These are phyloP conservation scores for Podaxis sp. DNA, from an alignment of 768 basidiomycete genomes.

Conservation along the genomic window DNA sequence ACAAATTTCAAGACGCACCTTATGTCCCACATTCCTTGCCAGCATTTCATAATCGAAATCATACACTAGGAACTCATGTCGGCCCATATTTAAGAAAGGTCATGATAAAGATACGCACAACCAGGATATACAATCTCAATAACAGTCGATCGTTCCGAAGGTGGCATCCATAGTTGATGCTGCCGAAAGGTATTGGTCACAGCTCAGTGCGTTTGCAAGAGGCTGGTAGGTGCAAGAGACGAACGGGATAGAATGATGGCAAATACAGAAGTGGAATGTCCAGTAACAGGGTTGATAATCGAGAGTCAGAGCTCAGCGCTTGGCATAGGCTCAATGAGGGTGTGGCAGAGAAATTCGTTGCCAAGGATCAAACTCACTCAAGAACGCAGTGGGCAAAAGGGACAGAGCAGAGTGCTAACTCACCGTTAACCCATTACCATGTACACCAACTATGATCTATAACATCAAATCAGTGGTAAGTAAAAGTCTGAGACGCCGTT, in stretches of 20 bases:
- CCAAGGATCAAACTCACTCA: neutral
- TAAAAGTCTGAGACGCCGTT: neutral
- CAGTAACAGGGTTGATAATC: no score
- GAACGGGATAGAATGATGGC: neutral
- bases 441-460: conserved; percentile 35
- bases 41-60: conserved; percentile 42
- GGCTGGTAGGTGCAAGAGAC: neutral
- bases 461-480: neutral
- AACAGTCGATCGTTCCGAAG: conserved; percentile 58
- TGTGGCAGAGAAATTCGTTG: neutral
- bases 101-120: conserved; percentile 31
- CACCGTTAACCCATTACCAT: conserved; percentile 61
- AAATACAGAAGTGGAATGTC: neutral
- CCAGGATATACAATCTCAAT: conserved; percentile 69
- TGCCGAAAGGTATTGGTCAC: neutral
- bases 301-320: neutral
- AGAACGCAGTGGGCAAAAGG: neutral
- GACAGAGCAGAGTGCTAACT: conserved; percentile 6
- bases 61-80: conserved; percentile 27
- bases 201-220: no score
- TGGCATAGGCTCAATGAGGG: neutral
- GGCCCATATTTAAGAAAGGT: neutral
- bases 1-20: conserved; percentile 24
- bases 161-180: conserved; percentile 73
- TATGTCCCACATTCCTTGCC: conserved; percentile 41